Evolutionary conservation across 352 stramenopile species (phyloP), one percentile per base, ranked within the genome.

Genomic region (Globisporangium paddicum): DNA sequence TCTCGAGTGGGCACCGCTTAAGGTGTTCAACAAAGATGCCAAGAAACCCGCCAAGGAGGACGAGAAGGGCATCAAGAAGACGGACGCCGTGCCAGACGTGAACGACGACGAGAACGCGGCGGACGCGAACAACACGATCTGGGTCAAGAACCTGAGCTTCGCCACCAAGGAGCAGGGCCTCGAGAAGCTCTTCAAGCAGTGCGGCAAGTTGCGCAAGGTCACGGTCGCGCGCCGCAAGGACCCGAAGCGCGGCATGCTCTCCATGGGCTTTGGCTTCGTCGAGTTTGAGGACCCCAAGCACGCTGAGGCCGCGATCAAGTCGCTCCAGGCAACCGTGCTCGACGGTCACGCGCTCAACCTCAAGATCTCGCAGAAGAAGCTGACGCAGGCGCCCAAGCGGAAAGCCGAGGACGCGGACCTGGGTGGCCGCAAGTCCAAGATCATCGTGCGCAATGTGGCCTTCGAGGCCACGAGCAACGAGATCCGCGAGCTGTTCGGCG

Each of bases 141-240:
- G 97, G 60, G 91, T 99, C 18, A 99, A 99, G 77, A 99, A 99
- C 70, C 77, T 99, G n/a, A 98, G 97, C 68, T 99, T 99, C 68
- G 66, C 67, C 7, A 99, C 97, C 21, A 95, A 82, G 10, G 95
- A 99, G 64, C 68, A 84, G 41, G 58, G 64, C 6, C 73, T 99
- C 14, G 68, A 89, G 58, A 80, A 81, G 44, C 69, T 94, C 50
- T 90, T 84, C 59, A 59, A 69, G 69, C 78, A 71, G 52, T 79
- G 84, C 55, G 85, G 87, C 56, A 82, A 74, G 45, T 57, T 98
- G 42, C 77, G 82, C 47, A 90, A 93, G 60, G 89, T 97, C 26
- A 91, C 90, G 37, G 86, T 98, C 13, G 89, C 89, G 47, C 72
- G 80, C 2, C 73, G 82, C 26, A 93, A 93, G 42, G 80, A 94